Conservation (phyloP, 1,284 basidiomycete species). For the Microbotryomycetes sp. region DNA sequence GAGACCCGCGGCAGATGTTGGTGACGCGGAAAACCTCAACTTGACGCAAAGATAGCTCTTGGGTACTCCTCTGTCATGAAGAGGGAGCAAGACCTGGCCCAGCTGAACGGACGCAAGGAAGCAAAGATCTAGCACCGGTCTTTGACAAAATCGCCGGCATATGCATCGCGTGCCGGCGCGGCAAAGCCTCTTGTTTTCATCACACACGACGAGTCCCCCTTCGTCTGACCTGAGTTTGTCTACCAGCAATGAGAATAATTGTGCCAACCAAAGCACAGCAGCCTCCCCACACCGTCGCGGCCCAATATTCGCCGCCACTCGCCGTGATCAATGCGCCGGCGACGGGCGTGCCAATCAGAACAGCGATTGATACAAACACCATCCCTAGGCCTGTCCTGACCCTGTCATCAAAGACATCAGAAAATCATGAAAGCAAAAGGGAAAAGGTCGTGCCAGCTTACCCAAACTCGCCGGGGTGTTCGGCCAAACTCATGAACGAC, state of each 20-base stretch:
- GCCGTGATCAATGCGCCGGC: constrained; percentile 7
- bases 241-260: neutral
- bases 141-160: neutral
- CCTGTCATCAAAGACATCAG: neutral
- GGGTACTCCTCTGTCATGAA: too few relatives aligned
- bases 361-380: constrained; percentile 4
- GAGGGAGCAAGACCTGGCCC: too few relatives aligned
- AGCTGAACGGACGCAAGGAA: too few relatives aligned
- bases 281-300: constrained; percentile 4
- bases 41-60: too few relatives aligned
- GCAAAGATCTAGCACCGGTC: too few relatives aligned
- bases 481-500: constrained; percentile 1
- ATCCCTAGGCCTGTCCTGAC: constrained; percentile 7
- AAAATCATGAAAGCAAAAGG: neutral
- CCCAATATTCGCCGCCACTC: neutral
- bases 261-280: neutral
- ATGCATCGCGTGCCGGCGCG: neutral
- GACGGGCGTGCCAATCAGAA: constrained; percentile 1
- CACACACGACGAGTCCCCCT: constrained; percentile 7
- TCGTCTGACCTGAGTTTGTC: neutral
- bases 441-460: neutral
- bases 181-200: neutral
- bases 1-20: too few relatives aligned
- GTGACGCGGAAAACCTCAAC: too few relatives aligned
- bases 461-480: constrained; percentile 7